Conservation (phyloP, 208 protist species). For the Acanthamoeba royreba region DNA sequence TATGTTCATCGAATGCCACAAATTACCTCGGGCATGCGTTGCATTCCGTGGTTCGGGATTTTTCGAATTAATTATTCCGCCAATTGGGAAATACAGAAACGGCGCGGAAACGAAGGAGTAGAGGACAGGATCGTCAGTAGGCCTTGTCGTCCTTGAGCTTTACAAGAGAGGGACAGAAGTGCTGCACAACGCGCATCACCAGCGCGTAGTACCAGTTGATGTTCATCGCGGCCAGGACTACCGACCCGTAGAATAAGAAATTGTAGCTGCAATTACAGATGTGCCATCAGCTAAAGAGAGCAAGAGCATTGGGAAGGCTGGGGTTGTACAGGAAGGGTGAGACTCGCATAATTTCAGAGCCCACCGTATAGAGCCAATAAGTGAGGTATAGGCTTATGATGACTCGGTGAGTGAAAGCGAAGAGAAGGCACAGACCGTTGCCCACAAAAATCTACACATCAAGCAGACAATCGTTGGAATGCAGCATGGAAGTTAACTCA, state of each 20-base stretch:
- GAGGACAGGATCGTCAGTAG: too few relatives aligned
- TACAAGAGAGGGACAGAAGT: neutral
- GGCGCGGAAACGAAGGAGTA: too few relatives aligned
- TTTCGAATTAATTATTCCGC: too few relatives aligned
- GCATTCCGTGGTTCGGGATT: too few relatives aligned
- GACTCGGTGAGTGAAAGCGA: neutral
- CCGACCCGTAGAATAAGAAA: neutral
- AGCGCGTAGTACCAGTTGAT: neutral
- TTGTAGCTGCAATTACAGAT: neutral
- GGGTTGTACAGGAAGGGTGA: neutral
- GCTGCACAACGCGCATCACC: neutral
- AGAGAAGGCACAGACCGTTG: neutral
- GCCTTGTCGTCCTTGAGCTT: neutral
- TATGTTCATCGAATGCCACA: too few relatives aligned
- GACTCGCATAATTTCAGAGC: neutral
- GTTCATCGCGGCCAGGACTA: neutral
- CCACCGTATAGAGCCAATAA: neutral
- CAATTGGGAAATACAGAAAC: too few relatives aligned
- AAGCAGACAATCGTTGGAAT: too few relatives aligned
- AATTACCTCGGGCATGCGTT: too few relatives aligned
- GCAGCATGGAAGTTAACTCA: too few relatives aligned
- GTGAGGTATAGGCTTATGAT: neutral
- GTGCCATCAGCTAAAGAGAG: neutral
- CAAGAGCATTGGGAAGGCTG: neutral
- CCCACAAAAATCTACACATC: neutral